These are phyloP conservation scores for Boletellus ananiceps DNA, from an alignment of 768 basidiomycete genomes.

Conservation along the genomic window DNA sequence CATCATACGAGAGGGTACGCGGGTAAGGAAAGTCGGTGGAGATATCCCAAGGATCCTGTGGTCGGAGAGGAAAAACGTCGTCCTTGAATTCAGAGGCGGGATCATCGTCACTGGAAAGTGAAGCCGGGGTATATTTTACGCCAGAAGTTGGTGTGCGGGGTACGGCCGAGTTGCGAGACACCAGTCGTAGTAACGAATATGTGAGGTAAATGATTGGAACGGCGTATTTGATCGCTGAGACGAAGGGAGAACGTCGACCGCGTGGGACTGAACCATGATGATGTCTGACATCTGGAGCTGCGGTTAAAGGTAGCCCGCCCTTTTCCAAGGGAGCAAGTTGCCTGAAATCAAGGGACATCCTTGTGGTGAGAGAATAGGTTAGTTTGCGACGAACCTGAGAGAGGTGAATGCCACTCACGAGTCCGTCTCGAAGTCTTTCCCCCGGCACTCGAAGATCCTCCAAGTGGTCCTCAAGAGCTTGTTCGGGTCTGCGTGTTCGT, in stretches of 20 bases:
- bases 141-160: neutral
- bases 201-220: constrained; percentile 19
- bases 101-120: constrained; percentile 20
- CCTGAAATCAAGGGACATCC: constrained; percentile 11
- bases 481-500: neutral
- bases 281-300: neutral
- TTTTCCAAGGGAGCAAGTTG: constrained; percentile 14
- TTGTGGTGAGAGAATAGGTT: neutral
- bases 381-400: neutral
- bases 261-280: neutral
- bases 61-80: constrained; percentile 60
- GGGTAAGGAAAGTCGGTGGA: constrained; percentile 72
- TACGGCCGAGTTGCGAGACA: constrained; percentile 7
- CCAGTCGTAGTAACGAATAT: constrained; percentile 10
- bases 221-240: constrained; percentile 15
- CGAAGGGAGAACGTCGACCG: constrained; percentile 1
- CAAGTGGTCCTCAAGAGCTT: neutral
- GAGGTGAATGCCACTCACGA: neutral
- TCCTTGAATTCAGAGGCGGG: constrained; percentile 45
- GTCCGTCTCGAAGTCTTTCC: neutral
- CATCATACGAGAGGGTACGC: constrained; percentile 61
- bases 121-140: constrained; percentile 3
- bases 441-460: neutral
- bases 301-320: constrained; percentile 16
- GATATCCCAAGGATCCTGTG: constrained; percentile 58